These are phyloP conservation scores for Trypanosoma mega DNA, from an alignment of 208 protist species.

Conservation along the genomic window DNA sequence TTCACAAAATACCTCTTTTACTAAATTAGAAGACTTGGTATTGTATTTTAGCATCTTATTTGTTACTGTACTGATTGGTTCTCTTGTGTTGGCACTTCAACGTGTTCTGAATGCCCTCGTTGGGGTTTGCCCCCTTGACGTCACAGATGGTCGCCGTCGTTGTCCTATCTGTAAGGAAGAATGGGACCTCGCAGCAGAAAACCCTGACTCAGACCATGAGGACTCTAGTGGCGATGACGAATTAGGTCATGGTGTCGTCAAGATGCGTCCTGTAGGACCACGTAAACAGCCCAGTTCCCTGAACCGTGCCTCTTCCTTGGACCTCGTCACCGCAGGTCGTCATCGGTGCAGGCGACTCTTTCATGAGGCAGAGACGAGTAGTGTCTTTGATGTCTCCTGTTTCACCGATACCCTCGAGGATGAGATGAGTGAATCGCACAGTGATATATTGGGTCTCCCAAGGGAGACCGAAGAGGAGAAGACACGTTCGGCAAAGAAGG, in stretches of 20 bases:
- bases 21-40: not conserved
- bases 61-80: slow-evolving; percentile 20
- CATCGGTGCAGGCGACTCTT: not conserved
- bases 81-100: slow-evolving; percentile 37
- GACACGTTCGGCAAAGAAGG: not conserved
- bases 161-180: slow-evolving; percentile 62
- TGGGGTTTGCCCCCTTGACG: slow-evolving; percentile 49
- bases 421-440: not conserved
- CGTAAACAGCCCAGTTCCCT: not conserved
- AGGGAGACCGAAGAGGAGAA: not conserved
- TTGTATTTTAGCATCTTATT: slow-evolving; percentile 16
- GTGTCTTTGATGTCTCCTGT: not conserved
- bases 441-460: not conserved
- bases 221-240: not conserved
- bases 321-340: not conserved
- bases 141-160: slow-evolving; percentile 49
- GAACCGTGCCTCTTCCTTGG: not conserved
- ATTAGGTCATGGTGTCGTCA: not conserved
- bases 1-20: too few relatives aligned
- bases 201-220: not conserved
- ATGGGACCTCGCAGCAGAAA: slow-evolving; percentile 28
- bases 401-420: not conserved
- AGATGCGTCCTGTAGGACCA: not conserved
- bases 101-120: slow-evolving; percentile 41
- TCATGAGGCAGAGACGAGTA: not conserved